Evolutionary conservation across 768 basidiomycete species (phyloP), one percentile per base, ranked within the genome.

Genomic region (Epithele typhae): DNA sequence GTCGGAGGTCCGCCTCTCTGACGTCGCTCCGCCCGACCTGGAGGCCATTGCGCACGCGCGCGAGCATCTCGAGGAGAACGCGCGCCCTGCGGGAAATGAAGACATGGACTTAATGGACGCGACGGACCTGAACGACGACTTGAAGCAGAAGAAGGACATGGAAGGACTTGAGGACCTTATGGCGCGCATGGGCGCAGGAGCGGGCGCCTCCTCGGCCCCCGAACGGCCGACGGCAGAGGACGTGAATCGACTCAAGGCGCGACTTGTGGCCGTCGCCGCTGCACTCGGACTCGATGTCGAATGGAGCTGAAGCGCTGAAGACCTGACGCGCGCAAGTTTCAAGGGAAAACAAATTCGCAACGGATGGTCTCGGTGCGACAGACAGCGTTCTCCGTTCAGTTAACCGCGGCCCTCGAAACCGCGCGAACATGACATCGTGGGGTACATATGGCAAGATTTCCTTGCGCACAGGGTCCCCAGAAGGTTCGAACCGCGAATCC

Each of bases 41-140:
- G 84, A 94, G 56, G 87, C 91, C 0, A 82, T 87, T 56, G 75
- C 71, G 42, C 93, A 95, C 63, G 85, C 84, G 19, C 70, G 70
- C 37, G 78, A 85, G 48, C 85, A 88, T 58, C 62, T 82, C 10
- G 35, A 7, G 35, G 74, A 74, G 38, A 48, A 58, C n/a, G 71
- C 71, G 17, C 43, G 61, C 19, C 59, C 59, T n/a, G 51, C 49
- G 21, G 52, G 63, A 39, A 57, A 50, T 21, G 60, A 59, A 17
- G 32, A 52, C 14, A 54, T 39, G 25, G 46, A 44, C 18, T 8
- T 44, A 21, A 33, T 38, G 38, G 51, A 52, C 18, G 46, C 51
- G 0, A 46, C 51, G 34, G 45, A 40, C 9, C 25, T 51, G 33
- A 52, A 52, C 30, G 72, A 77, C 40, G 74, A 75, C 47, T 48